A percentile compares a stretch with the other conserved stretches of the same genome.
Evolutionary conservation across 2,329 filamentous ascomycete genomes (phyloP).

Genomic region (Madurella fahalii): DNA sequence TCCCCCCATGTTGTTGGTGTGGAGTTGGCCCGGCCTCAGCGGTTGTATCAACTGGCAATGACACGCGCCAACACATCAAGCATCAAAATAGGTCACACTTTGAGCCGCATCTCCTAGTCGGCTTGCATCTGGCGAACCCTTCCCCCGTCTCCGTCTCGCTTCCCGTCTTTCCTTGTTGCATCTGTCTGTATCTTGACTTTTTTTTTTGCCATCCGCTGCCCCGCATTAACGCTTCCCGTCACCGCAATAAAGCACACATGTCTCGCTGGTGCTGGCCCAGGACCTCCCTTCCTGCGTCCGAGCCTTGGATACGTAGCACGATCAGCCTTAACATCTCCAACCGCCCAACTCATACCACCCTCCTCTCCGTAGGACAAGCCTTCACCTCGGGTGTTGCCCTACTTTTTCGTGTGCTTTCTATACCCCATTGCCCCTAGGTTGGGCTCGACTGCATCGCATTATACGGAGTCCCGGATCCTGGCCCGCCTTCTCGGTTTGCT

Average conservation of each 20-base stretch:
- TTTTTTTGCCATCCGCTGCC: constrained; percentile 38
- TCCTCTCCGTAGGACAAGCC: constrained; percentile 35
- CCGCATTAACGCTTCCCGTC: constrained; percentile 46
- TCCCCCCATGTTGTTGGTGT: constrained; percentile 49
- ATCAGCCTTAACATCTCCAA: constrained; percentile 38
- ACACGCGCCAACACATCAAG: constrained; percentile 88
- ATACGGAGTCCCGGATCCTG: constrained; percentile 32
- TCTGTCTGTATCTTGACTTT: constrained; percentile 41
- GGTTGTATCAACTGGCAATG: constrained; percentile 73
- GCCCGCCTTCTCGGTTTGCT: constrained; percentile 31
- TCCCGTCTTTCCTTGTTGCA: constrained; percentile 34
- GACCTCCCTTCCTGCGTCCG: constrained; percentile 42
- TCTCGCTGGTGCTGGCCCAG: constrained; percentile 53
- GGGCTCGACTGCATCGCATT: constrained; percentile 52
- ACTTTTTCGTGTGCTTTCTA: constrained; percentile 20
- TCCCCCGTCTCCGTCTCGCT: constrained; percentile 39
- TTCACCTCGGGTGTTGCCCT: constrained; percentile 30
- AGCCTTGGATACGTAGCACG: constrained; percentile 45
- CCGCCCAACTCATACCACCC: constrained; percentile 37
- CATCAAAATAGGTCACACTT: constrained; percentile 75
- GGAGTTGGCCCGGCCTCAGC: constrained; percentile 60
- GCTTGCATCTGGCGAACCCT: constrained; percentile 56
- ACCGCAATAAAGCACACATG: constrained; percentile 64
- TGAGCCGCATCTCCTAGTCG: constrained; percentile 57
- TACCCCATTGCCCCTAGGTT: constrained; percentile 40